Percentiles rank a stretch among this genome's conserved stretches.
Evolutionary conservation across 331 rosid genomes (phyloP).

Genomic region (Rosa hybrid): DNA sequence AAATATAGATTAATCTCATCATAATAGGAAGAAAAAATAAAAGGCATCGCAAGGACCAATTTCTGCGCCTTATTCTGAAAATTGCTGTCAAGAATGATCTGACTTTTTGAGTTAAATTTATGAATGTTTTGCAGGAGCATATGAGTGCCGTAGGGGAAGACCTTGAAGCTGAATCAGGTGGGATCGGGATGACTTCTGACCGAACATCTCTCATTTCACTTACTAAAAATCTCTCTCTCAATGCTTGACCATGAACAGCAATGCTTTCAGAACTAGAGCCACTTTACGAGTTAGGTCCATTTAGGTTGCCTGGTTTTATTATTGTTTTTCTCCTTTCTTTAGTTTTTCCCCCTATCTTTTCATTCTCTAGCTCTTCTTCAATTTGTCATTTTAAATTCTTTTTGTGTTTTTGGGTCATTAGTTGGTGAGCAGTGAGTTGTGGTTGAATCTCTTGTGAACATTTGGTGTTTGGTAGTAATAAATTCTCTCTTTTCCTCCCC

Average conservation of each 20-base stretch:
- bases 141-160: slow-evolving; percentile 31
- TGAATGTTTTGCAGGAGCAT: slow-evolving; percentile 35
- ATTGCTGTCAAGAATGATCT: neutral
- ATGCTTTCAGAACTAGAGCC: slow-evolving; percentile 10
- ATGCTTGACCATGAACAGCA: slow-evolving; percentile 24
- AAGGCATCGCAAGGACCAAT: neutral
- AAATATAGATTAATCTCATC: too few relatives aligned
- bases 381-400: neutral
- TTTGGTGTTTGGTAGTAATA: slow-evolving; percentile 12
- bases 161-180: slow-evolving; percentile 35
- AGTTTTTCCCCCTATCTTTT: neutral
- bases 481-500: neutral
- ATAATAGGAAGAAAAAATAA: neutral
- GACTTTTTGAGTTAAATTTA: neutral
- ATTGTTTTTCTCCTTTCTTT: neutral
- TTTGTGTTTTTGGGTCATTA: neutral
- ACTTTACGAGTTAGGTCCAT: neutral
- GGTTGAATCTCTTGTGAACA: neutral
- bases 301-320: neutral
- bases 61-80: neutral
- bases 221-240: slow-evolving; percentile 52
- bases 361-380: neutral
- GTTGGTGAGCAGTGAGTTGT: slow-evolving; percentile 9
- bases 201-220: slow-evolving; percentile 38
- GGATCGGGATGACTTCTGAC: slow-evolving; percentile 25